Evolutionary conservation across 768 basidiomycete species (phyloP).

Genomic region (Xerocomellus chrysenteron): DNA sequence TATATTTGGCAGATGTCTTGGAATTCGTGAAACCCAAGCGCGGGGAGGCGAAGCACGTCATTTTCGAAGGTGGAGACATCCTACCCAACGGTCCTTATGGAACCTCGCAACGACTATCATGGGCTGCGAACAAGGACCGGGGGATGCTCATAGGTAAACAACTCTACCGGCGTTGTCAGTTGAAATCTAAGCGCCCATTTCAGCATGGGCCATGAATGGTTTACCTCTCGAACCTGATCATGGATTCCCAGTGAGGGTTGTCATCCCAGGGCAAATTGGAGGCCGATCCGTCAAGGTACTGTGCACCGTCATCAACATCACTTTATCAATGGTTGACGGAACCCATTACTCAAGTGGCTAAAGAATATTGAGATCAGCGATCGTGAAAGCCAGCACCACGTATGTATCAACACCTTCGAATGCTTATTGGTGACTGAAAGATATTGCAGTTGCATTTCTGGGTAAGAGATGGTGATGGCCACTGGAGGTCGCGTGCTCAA

Average conservation of each 20-base stretch:
- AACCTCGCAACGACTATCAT: conserved; percentile 46
- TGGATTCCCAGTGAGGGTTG: conserved; percentile 61
- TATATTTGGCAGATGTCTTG: conserved; percentile 55
- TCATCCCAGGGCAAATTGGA: conserved; percentile 64
- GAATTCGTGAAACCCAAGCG: conserved; percentile 41
- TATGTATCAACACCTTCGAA: conserved; percentile 14
- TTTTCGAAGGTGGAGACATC: conserved; percentile 59
- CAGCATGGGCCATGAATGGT: conserved; percentile 61
- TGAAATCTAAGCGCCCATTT: not conserved
- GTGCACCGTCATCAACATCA: not conserved
- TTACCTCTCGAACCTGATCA: conserved; percentile 59
- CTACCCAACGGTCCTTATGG: conserved; percentile 63
- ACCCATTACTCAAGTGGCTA: conserved; percentile 45
- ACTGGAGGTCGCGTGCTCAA: not conserved
- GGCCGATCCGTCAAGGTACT: conserved; percentile 49
- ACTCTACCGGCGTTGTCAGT: not conserved
- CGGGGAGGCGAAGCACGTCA: conserved; percentile 44
- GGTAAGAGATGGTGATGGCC: conserved; percentile 17
- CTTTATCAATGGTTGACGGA: not conserved
- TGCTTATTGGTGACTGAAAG: not conserved
- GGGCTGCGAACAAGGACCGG: conserved; percentile 43
- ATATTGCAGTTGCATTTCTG: conserved; percentile 35
- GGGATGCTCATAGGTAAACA: conserved; percentile 49
- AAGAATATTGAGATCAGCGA: conserved; percentile 50
- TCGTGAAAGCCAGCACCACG: conserved; percentile 52